A percentile compares a stretch with the other conserved stretches of the same genome.
Evolutionary conservation across 495 filamentous ascomycete genomes (phyloP).

Genomic region (Elasticomyces elasticus): DNA sequence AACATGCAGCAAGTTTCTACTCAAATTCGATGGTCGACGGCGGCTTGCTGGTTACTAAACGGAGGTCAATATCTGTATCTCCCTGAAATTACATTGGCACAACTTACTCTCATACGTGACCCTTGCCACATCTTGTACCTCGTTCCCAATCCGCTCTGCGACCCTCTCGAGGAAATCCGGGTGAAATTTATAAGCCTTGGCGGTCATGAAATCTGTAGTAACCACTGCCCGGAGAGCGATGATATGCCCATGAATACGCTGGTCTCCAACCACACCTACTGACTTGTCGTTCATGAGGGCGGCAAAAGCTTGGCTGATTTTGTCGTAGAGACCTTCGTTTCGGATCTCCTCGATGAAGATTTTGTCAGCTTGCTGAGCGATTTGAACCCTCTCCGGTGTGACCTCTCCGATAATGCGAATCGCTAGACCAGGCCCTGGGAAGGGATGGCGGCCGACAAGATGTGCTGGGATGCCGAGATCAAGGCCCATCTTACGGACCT

Average conservation of each 20-base stretch:
- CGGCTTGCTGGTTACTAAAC: constrained; percentile 63
- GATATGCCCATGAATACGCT: constrained; percentile 49
- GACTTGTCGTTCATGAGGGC: constrained; percentile 60
- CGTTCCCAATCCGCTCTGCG: constrained; percentile 68
- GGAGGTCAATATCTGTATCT: constrained; percentile 11
- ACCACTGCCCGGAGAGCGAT: constrained; percentile 62
- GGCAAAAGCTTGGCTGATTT: constrained; percentile 77
- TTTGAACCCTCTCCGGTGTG: constrained; percentile 64
- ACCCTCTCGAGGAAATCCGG: constrained; percentile 58
- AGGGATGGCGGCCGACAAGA: constrained; percentile 75
- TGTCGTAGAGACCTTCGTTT: constrained; percentile 70
- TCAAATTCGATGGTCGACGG: constrained; percentile 72
- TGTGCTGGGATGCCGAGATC: constrained; percentile 66
- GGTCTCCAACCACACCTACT: constrained; percentile 75
- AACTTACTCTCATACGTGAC: constrained; percentile 45
- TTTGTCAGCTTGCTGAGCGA: constrained; percentile 73
- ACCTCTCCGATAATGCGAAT: constrained; percentile 88
- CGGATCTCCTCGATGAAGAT: constrained; percentile 84
- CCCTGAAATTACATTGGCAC: not conserved
- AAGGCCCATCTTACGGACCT: constrained; percentile 68
- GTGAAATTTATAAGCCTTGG: constrained; percentile 57
- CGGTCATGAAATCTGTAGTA: constrained; percentile 80
- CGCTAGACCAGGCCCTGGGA: constrained; percentile 77
- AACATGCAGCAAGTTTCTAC: constrained; percentile 25
- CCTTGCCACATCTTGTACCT: constrained; percentile 66